Conservation (phyloP, 2,329 filamentous ascomycete genomes). For the Trichoderma citrinoviride region DNA sequence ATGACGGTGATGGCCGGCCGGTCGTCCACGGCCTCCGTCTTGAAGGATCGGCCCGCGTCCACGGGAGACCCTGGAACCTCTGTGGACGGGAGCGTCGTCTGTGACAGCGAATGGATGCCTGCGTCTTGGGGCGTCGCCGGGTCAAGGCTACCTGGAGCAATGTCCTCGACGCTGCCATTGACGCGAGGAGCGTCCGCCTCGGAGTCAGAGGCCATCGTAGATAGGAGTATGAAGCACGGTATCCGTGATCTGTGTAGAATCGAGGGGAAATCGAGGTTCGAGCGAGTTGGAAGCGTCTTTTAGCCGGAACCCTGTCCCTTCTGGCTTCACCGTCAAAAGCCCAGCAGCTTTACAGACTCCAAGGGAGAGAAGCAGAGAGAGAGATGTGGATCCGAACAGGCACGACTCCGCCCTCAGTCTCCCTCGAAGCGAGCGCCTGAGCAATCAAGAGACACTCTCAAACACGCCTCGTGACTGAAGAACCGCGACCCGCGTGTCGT, state of each 20-base stretch:
- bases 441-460: background rate
- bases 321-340: background rate
- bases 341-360: slow-evolving; percentile 5
- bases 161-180: slow-evolving; percentile 35
- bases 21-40: slow-evolving; percentile 50
- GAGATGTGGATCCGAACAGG: slow-evolving; percentile 6
- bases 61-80: slow-evolving; percentile 54
- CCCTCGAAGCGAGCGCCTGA: background rate
- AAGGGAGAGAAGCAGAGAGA: background rate
- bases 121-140: slow-evolving; percentile 35
- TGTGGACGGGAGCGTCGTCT: slow-evolving; percentile 57
- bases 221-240: background rate
- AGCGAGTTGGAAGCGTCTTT: background rate
- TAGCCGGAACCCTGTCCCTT: background rate
- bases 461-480: background rate
- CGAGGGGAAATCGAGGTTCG: background rate
- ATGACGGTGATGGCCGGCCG: slow-evolving; percentile 46
- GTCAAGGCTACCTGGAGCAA: slow-evolving; percentile 35
- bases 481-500: background rate
- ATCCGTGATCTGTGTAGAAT: background rate
- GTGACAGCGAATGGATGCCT: slow-evolving; percentile 41
- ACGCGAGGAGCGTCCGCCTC: slow-evolving; percentile 33
- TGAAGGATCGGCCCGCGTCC: slow-evolving; percentile 49
- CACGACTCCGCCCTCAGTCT: slow-evolving; percentile 7
- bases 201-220: slow-evolving; percentile 33